A percentile compares a stretch with the other conserved stretches of the same genome.
Conservation (phyloP, 768 basidiomycete species). For the Hericium coralloides region DNA sequence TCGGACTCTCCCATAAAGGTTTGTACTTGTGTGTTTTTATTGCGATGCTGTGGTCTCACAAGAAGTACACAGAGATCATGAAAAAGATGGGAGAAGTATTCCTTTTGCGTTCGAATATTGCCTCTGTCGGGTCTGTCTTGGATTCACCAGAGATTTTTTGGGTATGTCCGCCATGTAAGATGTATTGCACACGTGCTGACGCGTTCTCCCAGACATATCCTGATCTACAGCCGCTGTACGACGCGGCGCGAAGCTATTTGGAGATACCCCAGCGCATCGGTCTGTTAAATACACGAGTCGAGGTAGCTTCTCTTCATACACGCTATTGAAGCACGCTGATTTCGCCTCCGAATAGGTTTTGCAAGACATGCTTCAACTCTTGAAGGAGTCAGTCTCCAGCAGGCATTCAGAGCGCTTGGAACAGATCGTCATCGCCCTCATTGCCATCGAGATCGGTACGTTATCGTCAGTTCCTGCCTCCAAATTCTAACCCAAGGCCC, state of each 20-base stretch:
- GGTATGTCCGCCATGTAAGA: constrained; percentile 38
- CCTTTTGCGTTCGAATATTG: constrained; percentile 87
- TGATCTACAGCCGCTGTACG: constrained; percentile 91
- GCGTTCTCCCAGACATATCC: constrained; percentile 65
- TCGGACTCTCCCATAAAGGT: constrained; percentile 84
- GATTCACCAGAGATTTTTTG: constrained; percentile 97
- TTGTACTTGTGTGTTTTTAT: constrained; percentile 1
- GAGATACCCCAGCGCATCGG: constrained; percentile 94
- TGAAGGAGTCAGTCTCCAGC: constrained; percentile 91
- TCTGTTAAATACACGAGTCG: constrained; percentile 87
- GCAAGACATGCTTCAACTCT: constrained; percentile 92
- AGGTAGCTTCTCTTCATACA: constrained; percentile 37
- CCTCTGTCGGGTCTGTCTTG: constrained; percentile 92
- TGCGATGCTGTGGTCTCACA: not conserved
- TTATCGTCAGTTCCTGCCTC: constrained; percentile 3
- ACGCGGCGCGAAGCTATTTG: constrained; percentile 87
- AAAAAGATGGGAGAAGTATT: constrained; percentile 94
- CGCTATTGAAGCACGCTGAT: not conserved
- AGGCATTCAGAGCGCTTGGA: constrained; percentile 87
- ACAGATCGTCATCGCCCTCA: constrained; percentile 86
- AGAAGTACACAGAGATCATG: constrained; percentile 68
- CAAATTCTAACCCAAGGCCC: not conserved
- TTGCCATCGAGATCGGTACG: constrained; percentile 80
- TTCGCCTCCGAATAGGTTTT: constrained; percentile 48
- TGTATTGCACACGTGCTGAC: not conserved